Evolutionary conservation across 2,329 filamentous ascomycete genomes (phyloP), one percentile per base, ranked within the genome.

Genomic region (Didymosphaeria variabile): DNA sequence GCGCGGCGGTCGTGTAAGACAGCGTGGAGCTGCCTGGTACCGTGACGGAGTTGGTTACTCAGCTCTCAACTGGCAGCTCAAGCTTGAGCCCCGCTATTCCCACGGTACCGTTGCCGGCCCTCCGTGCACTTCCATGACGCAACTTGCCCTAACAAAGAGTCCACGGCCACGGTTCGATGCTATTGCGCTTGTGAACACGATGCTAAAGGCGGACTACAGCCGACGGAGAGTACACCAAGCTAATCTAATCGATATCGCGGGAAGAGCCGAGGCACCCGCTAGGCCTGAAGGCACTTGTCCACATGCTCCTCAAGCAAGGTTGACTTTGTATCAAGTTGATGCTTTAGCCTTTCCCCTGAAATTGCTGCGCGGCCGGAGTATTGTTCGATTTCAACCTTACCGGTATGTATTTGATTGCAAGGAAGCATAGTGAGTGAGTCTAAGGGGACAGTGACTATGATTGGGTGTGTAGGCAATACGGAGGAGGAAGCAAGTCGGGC

Each of bases 21-120:
- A 58, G 51, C 44, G 55, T 50, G 49, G 31, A 63, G 58, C 52
- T 60, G 62, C 57, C 60, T 56, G 58, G 19, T 29, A 36, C 53
- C 49, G 45, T 60, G 46, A 47, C 55, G 54, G 50, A 40, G 38
- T 45, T 44, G 38, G 52, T 55, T 53, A 53, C 50, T 55, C 38
- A 45, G 52, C 38, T n/a, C 13, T 45, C 26, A 40, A 40, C 38
- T 40, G 38, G 38, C 26, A 38, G 52, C 52, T 44, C 50, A 21
- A 12, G 31, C 36, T 9, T 9, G 21, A 53, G 52, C 52, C 52
- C 52, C 52, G 52, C 52, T 45, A 55, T 55, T 55, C 38, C 17
- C 9, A 54, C 21, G 15, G 17, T 21, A 26, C 38, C 38, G 13
- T 19, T 38, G 26, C 52, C 52, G 52, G 52, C 52, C 26, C 17